Evolutionary conservation across 73 alveolate genomes (phyloP).

Genomic region (Paramecium pentaurelia): DNA sequence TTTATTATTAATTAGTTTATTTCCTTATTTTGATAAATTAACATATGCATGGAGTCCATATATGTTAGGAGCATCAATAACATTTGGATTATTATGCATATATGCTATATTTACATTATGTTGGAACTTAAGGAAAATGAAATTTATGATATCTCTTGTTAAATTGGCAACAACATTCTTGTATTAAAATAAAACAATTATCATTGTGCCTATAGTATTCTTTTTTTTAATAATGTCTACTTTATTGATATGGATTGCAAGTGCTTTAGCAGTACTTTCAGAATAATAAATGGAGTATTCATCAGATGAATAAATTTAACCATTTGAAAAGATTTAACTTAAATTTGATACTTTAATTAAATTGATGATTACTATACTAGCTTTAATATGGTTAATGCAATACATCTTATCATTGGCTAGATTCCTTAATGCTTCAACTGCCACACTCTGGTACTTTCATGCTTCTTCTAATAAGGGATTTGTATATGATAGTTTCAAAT

Average conservation of each 20-base stretch:
- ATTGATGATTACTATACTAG: background rate
- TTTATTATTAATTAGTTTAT: background rate
- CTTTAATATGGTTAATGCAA: background rate
- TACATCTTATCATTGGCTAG: background rate
- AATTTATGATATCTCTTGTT: slow-evolving; percentile 28
- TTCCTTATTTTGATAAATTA: background rate
- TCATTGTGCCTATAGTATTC: slow-evolving; percentile 3
- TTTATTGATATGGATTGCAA: background rate
- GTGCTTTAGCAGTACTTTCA: background rate
- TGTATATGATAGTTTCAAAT: background rate
- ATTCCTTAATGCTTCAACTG: background rate
- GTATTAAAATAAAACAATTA: background rate
- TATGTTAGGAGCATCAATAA: background rate
- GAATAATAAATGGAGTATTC: background rate
- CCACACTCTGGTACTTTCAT: slow-evolving; percentile 19
- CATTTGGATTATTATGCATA: background rate
- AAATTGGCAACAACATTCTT: slow-evolving; percentile 23
- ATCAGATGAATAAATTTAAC: background rate
- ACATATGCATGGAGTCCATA: background rate
- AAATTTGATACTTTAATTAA: background rate
- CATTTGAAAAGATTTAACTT: background rate
- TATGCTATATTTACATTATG: slow-evolving; percentile 4
- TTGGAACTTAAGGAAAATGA: slow-evolving; percentile 13
- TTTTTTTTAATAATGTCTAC: background rate
- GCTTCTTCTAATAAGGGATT: background rate